phyloP scores from a whole-genome alignment of 441 rosid genomes.

The Macaranga tanarius region DNA sequence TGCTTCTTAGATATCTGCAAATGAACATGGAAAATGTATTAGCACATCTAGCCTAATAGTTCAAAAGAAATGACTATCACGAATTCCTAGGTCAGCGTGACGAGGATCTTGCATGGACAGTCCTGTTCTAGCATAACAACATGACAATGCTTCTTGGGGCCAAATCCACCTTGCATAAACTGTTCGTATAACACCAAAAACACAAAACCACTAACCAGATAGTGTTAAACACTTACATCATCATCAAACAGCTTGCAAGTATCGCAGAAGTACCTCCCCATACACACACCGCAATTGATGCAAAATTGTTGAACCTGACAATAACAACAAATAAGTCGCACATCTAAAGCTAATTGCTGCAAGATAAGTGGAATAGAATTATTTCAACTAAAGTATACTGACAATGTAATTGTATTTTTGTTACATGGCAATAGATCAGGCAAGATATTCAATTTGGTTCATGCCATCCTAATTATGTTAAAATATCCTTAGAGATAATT shows the following conservation, averaged over 20 bases:
- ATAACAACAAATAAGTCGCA: constrained; percentile 22
- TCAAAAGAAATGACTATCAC: not conserved
- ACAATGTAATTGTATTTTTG: not conserved
- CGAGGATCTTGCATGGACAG: not conserved
- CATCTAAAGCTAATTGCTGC: not conserved
- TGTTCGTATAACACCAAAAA: not conserved
- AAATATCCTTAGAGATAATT: not conserved
- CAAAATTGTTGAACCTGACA: constrained; percentile 70
- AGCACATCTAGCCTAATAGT: constrained; percentile 4
- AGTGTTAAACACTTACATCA: constrained; percentile 54
- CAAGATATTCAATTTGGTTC: not conserved
- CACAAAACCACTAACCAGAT: not conserved
- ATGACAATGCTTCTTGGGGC: not conserved
- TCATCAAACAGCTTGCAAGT: constrained; percentile 86
- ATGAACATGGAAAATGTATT: constrained; percentile 12
- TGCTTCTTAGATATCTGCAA: constrained; percentile 76
- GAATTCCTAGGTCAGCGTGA: not conserved
- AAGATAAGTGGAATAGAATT: not conserved
- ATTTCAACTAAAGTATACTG: not conserved
- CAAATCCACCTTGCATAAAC: not conserved
- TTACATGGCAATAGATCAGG: not conserved
- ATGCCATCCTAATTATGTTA: not conserved
- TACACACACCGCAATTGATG: constrained; percentile 79
- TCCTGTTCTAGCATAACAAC: no score
- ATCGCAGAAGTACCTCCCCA: constrained; percentile 81